Evolutionary conservation across 1,139 yeast species (phyloP), one percentile per base, ranked within the genome.

Genomic region (Scheffersomyces titani): DNA sequence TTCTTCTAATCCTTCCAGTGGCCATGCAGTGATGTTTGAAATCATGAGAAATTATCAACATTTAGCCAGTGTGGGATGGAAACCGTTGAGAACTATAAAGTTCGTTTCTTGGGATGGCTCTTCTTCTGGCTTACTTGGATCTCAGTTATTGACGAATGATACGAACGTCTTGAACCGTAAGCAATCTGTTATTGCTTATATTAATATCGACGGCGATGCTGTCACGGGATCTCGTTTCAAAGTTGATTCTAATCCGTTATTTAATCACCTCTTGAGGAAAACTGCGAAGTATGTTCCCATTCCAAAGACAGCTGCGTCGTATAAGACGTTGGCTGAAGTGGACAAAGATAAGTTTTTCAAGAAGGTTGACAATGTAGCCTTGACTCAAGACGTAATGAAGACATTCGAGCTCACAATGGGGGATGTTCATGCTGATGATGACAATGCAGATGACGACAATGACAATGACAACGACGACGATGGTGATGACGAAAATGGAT

Each of bases 61-160:
- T 54, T 67, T 80, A 54, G 63, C 66, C 3, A 61, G 66, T 21
- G 55, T 70, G 50, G 84, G 84, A 1, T 80, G 84, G 84, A 74
- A 72, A 61, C 84, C 84, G 1, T 65, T 79, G 51, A 68, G 84
- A 51, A 75, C 71, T 40, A 76, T 80, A 48, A 71, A 73, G 55
- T 78, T 80, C 63, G 69, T 79, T 5, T 76, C 81, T 1, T 79
- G 82, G 80, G 84, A 80, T 62, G 82, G 78, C 1, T 65, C 77
- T 19, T 62, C 70, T 44, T 72, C 71, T 55, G 80, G 80, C 2
- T 63, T 71, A 20, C 55, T 74, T 18, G 83, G 83, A 0, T 67
- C 78, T 0, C 70, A 69, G 53, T 56, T 62, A 5, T 65, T 63
- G 40, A 61, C 70, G 5, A 70, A 72, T 47, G 75, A 73, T 52